Conservation (phyloP, 2,329 filamentous ascomycete species). For the Xylaria arbuscula region DNA sequence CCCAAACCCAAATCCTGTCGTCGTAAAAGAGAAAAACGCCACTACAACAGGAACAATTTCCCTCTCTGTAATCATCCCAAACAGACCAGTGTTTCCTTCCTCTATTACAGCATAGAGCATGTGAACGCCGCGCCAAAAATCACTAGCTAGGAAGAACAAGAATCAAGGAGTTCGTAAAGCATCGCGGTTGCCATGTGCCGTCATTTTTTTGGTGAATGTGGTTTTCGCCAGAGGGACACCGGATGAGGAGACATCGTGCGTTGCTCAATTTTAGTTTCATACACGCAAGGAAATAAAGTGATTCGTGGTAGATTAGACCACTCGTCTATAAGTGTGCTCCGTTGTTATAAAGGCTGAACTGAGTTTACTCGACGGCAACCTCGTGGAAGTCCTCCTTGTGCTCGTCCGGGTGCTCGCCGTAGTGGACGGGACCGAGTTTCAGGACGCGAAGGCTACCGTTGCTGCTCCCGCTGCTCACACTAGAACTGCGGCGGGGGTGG, state of each 20-base stretch:
- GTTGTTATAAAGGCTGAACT: slow-evolving; percentile 4
- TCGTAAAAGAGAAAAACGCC: slow-evolving; percentile 12
- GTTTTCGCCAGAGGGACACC: neutral
- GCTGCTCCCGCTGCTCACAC: slow-evolving; percentile 61
- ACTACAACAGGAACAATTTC: slow-evolving; percentile 18
- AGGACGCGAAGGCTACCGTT: slow-evolving; percentile 63
- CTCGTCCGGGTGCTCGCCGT: slow-evolving; percentile 68
- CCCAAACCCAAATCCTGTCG: slow-evolving; percentile 5
- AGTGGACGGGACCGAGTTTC: slow-evolving; percentile 73
- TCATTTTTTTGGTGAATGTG: slow-evolving; percentile 16
- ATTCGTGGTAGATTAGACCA: neutral
- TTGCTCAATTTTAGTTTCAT: slow-evolving; percentile 7
- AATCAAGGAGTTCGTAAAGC: slow-evolving; percentile 22
- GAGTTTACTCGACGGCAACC: slow-evolving; percentile 55
- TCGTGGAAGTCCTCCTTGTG: slow-evolving; percentile 68
- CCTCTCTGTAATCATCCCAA: slow-evolving; percentile 12
- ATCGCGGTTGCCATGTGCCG: slow-evolving; percentile 10
- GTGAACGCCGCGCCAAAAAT: slow-evolving; percentile 26
- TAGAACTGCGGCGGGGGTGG: slow-evolving; percentile 63
- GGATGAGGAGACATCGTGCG: neutral
- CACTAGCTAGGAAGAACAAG: slow-evolving; percentile 16
- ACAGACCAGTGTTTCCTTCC: slow-evolving; percentile 7
- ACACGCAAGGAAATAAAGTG: slow-evolving; percentile 27
- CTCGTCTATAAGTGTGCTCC: slow-evolving; percentile 14
- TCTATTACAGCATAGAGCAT: slow-evolving; percentile 9